phyloP scores from a whole-genome alignment of 345 rosid species.

The Angophora floribunda region DNA sequence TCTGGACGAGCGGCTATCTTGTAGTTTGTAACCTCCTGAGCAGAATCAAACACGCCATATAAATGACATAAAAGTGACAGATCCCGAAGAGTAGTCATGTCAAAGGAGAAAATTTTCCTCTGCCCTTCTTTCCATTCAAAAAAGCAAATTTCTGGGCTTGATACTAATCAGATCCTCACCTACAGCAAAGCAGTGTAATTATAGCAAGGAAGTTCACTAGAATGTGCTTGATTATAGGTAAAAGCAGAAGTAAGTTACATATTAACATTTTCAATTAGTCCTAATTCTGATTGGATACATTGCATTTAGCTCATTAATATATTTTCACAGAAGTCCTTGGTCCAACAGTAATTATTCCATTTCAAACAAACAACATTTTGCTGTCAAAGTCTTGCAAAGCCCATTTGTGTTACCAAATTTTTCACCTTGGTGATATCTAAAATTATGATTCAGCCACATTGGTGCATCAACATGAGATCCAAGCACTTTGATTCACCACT shows the following conservation, averaged over 20 bases:
- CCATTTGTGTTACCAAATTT: neutral
- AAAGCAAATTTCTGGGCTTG: neutral
- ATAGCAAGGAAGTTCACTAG: neutral
- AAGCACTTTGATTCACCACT: neutral
- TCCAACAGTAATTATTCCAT: neutral
- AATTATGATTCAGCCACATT: neutral
- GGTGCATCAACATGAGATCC: neutral
- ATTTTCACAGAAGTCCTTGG: neutral
- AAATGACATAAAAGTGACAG: neutral
- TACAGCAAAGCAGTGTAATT: neutral
- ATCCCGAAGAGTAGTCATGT: neutral
- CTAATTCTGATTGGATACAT: neutral
- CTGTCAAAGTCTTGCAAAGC: neutral
- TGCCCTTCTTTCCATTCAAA: neutral
- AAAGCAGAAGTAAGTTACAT: neutral
- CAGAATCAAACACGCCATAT: neutral
- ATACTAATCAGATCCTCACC: neutral
- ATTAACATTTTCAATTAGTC: neutral
- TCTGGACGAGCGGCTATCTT: constrained; percentile 99
- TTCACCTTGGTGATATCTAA: neutral
- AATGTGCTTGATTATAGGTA: neutral
- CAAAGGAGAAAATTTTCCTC: neutral
- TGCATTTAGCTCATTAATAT: neutral
- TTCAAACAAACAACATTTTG: neutral
- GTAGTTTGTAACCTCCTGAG: constrained; percentile 88